Percentiles rank a stretch among this genome's conserved stretches.
These are phyloP conservation scores for Atkinsonella hypoxylon DNA, from an alignment of 2,329 filamentous ascomycete species.

Conservation along the genomic window DNA sequence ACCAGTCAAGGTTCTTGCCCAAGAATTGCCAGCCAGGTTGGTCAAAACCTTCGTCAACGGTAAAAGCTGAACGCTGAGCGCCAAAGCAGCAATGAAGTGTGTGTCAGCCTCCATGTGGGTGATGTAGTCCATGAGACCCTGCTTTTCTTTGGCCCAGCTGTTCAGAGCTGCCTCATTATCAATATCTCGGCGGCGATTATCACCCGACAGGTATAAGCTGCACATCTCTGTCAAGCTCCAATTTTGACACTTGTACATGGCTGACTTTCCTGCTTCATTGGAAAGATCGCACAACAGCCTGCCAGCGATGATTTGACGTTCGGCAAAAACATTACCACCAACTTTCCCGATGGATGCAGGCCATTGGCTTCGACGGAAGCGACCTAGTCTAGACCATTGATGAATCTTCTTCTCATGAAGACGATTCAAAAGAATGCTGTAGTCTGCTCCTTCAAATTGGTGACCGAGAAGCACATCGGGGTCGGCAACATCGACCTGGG, in stretches of 20 bases:
- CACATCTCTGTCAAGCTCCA: conserved; percentile 99
- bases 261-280: conserved; percentile 93
- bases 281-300: conserved; percentile 85
- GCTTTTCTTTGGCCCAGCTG: conserved; percentile 65
- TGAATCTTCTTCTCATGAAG: conserved; percentile 83
- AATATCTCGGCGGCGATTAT: conserved; percentile 65
- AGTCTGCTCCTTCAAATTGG: conserved; percentile 93
- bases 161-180: conserved; percentile 81
- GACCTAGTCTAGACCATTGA: conserved; percentile 87
- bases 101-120: conserved; percentile 92
- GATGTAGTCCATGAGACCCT: conserved; percentile 85
- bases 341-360: conserved; percentile 75
- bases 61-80: conserved; percentile 79
- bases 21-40: conserved; percentile 94
- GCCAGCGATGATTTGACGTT: conserved; percentile 80
- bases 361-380: conserved; percentile 75
- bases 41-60: conserved; percentile 91
- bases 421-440: conserved; percentile 77
- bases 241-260: conserved; percentile 94
- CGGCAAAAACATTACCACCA: conserved; percentile 83
- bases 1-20: conserved; percentile 89
- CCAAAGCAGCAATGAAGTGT: conserved; percentile 86
- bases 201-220: conserved; percentile 68
- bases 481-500: conserved; percentile 76
- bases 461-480: conserved; percentile 92